Percentiles rank a stretch among this genome's conserved stretches.
phyloP scores from a whole-genome alignment of 306 rosid genomes.

The Carpinus fangiana region DNA sequence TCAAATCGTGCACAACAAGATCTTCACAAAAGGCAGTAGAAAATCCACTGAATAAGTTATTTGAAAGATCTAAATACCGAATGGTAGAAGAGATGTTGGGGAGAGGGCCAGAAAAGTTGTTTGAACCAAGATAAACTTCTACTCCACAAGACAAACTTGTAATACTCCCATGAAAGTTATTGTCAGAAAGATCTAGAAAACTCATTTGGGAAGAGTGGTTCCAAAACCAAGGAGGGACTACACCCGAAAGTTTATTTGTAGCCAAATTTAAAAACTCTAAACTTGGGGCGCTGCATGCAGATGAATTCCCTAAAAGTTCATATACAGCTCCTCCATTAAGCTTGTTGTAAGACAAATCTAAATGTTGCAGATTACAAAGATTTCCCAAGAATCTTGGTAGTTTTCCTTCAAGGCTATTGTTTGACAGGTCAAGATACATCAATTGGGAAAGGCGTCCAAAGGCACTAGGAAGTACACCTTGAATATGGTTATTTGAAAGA shows the following conservation, averaged over 20 bases:
- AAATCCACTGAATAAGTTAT: not conserved
- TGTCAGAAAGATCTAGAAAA: not conserved
- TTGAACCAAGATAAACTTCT: not conserved
- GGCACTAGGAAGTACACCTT: not conserved
- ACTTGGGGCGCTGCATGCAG: too few relatives aligned
- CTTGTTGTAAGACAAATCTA: not conserved
- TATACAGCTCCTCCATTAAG: not conserved
- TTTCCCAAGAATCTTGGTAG: conserved; percentile 4
- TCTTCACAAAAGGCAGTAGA: not conserved
- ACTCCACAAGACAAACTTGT: not conserved
- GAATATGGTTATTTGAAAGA: not conserved
- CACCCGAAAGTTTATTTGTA: not conserved
- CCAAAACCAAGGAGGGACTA: not conserved
- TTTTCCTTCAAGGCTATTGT: conserved; percentile 6
- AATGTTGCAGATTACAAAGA: not conserved
- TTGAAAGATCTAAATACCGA: not conserved
- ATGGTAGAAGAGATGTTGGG: not conserved
- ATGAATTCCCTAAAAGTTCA: not conserved
- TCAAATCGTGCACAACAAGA: too few relatives aligned
- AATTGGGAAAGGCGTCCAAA: not conserved
- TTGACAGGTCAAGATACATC: not conserved
- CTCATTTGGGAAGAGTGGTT: not conserved
- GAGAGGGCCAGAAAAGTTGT: not conserved
- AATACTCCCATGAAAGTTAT: not conserved
- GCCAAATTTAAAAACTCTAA: conserved; percentile 12